Percentiles rank a stretch among this genome's conserved stretches.
Evolutionary conservation across 2,329 filamentous ascomycete genomes (phyloP).

Genomic region (Leptoxyphium fumago): DNA sequence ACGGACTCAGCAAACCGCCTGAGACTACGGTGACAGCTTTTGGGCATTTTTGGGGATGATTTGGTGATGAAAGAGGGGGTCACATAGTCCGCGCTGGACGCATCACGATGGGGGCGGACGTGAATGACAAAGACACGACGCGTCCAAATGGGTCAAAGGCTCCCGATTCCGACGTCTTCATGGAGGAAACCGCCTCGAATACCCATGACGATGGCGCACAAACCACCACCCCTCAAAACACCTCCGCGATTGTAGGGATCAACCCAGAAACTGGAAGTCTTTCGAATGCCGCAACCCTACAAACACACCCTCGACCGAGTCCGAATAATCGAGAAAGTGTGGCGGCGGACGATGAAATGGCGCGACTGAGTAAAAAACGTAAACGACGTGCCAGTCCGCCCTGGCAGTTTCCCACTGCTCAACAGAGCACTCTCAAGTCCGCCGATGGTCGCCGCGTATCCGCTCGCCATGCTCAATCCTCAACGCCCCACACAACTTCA

Average conservation of each 20-base stretch:
- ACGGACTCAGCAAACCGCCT: not conserved
- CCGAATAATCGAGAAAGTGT: not conserved
- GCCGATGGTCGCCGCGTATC: slow-evolving; percentile 19
- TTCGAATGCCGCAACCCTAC: not conserved
- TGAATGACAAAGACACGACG: slow-evolving; percentile 1
- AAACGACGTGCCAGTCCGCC: slow-evolving; percentile 27
- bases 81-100: not conserved
- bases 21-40: not conserved
- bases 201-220: not conserved
- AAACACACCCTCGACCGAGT: not conserved
- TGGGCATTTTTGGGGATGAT: not conserved
- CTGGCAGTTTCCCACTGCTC: slow-evolving; percentile 18
- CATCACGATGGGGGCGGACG: not conserved
- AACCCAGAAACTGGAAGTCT: slow-evolving; percentile 1
- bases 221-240: not conserved
- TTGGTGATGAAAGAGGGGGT: not conserved
- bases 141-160: slow-evolving; percentile 1
- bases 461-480: slow-evolving; percentile 6
- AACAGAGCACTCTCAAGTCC: slow-evolving; percentile 16
- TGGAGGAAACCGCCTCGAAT: not conserved
- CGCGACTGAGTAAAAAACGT: slow-evolving; percentile 41
- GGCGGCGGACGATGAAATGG: slow-evolving; percentile 4
- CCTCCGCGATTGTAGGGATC: not conserved
- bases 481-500: not conserved
- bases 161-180: not conserved